A percentile compares a stretch with the other conserved stretches of the same genome.
Evolutionary conservation across 2,329 filamentous ascomycete species (phyloP).

Genomic region (Colletotrichum kahawae): DNA sequence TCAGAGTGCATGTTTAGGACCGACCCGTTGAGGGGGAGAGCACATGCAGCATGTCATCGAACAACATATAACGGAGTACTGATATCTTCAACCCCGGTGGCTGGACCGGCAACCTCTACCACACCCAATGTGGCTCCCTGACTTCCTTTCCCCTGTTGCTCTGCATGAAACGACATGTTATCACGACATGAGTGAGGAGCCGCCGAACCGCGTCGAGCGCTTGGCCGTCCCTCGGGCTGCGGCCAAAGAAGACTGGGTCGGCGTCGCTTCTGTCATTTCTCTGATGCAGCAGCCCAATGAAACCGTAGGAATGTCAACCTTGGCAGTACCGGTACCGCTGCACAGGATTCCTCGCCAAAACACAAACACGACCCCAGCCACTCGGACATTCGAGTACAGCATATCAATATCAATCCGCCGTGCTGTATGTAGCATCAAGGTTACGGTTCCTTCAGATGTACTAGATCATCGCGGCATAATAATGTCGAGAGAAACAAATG

Average conservation of each 20-base stretch:
- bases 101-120: background rate
- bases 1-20: background rate
- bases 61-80: background rate
- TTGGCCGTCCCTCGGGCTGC: background rate
- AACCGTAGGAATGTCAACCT: background rate
- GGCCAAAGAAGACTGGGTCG: background rate
- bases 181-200: background rate
- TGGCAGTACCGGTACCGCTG: background rate
- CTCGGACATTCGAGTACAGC: background rate
- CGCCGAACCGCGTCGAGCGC: background rate
- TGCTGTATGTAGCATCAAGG: background rate
- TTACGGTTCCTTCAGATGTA: background rate
- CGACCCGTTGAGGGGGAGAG: background rate
- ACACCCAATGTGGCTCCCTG: background rate
- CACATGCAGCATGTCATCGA: background rate
- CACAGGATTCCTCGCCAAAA: background rate
- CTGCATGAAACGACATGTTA: background rate
- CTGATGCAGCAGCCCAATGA: background rate
- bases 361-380: background rate
- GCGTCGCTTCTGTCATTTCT: background rate
- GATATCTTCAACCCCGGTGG: background rate
- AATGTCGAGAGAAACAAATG: background rate
- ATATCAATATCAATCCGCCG: background rate
- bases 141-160: background rate
- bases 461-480: background rate